Percentiles rank a stretch among this genome's conserved stretches.
phyloP scores from a whole-genome alignment of 345 rosid genomes.

The Zanthoxylum bungeanum region DNA sequence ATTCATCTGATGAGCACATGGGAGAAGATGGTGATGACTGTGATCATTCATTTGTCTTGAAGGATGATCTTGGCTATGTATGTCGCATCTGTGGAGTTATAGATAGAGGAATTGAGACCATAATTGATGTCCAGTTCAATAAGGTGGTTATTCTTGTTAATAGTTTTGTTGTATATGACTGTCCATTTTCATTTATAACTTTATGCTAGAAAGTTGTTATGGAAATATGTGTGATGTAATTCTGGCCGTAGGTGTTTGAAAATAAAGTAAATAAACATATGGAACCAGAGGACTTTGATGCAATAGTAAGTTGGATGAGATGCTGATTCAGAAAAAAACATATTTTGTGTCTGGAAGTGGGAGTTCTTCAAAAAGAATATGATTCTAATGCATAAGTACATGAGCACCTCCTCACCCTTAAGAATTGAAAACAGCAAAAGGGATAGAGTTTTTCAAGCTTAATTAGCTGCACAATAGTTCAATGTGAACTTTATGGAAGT shows the following conservation, averaged over 20 bases:
- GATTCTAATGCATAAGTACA: not conserved
- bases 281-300: not conserved
- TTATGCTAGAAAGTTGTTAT: not conserved
- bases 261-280: not conserved
- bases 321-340: not conserved
- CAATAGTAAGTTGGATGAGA: not conserved
- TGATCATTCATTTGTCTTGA: slow-evolving; percentile 73
- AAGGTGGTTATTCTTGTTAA: slow-evolving; percentile 47
- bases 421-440: not conserved
- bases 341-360: not conserved
- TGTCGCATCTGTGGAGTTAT: slow-evolving; percentile 88
- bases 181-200: slow-evolving; percentile 1
- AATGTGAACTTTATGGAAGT: not conserved
- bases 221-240: not conserved
- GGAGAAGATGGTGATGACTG: slow-evolving; percentile 57
- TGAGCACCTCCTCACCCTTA: not conserved
- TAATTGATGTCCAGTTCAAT: slow-evolving; percentile 70
- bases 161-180: not conserved
- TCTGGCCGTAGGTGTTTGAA: slow-evolving; percentile 6
- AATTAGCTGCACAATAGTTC: not conserved
- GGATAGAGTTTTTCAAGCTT: not conserved
- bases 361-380: not conserved
- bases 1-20: slow-evolving; percentile 39
- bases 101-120: slow-evolving; percentile 63
- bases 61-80: slow-evolving; percentile 92